Conservation (phyloP, 2,329 filamentous ascomycete species). For the Xylariaceae sp. region DNA sequence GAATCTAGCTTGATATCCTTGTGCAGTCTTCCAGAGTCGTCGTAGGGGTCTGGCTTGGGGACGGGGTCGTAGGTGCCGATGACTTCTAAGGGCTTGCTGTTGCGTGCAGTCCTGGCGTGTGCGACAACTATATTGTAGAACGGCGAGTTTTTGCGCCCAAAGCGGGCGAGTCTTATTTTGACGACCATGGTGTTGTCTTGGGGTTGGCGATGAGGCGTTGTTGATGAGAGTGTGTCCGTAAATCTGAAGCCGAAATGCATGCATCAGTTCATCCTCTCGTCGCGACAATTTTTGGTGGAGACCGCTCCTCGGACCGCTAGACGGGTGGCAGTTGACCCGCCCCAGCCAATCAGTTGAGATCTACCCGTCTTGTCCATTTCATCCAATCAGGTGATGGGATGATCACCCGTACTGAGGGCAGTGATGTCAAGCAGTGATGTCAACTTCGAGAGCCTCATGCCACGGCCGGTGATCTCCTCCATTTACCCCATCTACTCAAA, state of each 20-base stretch:
- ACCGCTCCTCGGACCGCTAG: constrained; percentile 18
- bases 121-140: constrained; percentile 98
- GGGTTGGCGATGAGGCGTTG: too few relatives aligned
- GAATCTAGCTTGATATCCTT: constrained; percentile 91
- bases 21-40: constrained; percentile 64
- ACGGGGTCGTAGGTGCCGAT: constrained; percentile 75
- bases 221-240: too few relatives aligned
- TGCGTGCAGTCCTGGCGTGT: constrained; percentile 83
- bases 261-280: background rate
- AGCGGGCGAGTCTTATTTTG: constrained; percentile 89
- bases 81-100: constrained; percentile 88
- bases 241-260: too few relatives aligned
- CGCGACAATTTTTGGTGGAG: constrained; percentile 31
- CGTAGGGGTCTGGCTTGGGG: constrained; percentile 61
- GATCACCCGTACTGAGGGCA: background rate
- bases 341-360: constrained; percentile 23
- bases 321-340: constrained; percentile 37
- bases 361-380: background rate
- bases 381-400: constrained; percentile 12
- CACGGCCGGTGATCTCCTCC: background rate
- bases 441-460: constrained; percentile 13
- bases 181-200: constrained; percentile 67
- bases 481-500: background rate
- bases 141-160: constrained; percentile 82
- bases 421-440: constrained; percentile 19